phyloP scores from a whole-genome alignment of 768 basidiomycete genomes.

The Calocybe indica region DNA sequence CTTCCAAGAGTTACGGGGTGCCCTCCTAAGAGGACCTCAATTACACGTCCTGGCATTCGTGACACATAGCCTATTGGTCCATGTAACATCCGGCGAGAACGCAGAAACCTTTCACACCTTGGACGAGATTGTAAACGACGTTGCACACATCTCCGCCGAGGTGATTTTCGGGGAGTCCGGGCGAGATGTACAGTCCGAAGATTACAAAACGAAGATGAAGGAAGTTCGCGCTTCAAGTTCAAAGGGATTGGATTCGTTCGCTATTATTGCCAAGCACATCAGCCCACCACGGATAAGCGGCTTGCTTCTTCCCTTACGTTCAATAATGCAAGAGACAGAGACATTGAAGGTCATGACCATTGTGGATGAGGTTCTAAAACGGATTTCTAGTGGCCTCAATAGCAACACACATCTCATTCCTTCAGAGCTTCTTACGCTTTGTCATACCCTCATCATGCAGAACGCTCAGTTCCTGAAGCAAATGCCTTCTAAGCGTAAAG shows the following conservation, averaged over 20 bases:
- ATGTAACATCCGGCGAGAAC: slow-evolving; percentile 63
- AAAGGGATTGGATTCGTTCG: slow-evolving; percentile 84
- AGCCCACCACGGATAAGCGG: slow-evolving; percentile 72
- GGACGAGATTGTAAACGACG: slow-evolving; percentile 72
- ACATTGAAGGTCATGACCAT: slow-evolving; percentile 73
- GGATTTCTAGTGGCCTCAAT: slow-evolving; percentile 81
- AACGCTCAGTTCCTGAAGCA: slow-evolving; percentile 84
- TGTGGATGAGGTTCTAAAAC: slow-evolving; percentile 83
- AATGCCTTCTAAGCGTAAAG: slow-evolving; percentile 31
- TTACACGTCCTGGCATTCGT: slow-evolving; percentile 88
- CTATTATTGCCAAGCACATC: slow-evolving; percentile 71
- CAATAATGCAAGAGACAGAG: slow-evolving; percentile 83
- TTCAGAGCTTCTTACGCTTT: slow-evolving; percentile 69
- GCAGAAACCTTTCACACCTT: slow-evolving; percentile 51
- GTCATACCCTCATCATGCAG: slow-evolving; percentile 86
- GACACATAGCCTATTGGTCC: slow-evolving; percentile 74
- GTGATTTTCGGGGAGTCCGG: slow-evolving; percentile 94
- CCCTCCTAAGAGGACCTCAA: slow-evolving; percentile 87
- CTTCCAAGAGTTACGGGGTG: slow-evolving; percentile 76
- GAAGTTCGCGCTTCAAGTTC: slow-evolving; percentile 83
- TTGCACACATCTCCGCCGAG: slow-evolving; percentile 77
- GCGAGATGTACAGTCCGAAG: slow-evolving; percentile 81
- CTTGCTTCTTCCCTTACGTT: slow-evolving; percentile 72
- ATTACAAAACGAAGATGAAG: slow-evolving; percentile 91
- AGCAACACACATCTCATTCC: slow-evolving; percentile 69